Percentiles rank a stretch among this genome's conserved stretches.
phyloP scores from a whole-genome alignment of 2,329 filamentous ascomycete genomes.

The Elsinoe necatrix region DNA sequence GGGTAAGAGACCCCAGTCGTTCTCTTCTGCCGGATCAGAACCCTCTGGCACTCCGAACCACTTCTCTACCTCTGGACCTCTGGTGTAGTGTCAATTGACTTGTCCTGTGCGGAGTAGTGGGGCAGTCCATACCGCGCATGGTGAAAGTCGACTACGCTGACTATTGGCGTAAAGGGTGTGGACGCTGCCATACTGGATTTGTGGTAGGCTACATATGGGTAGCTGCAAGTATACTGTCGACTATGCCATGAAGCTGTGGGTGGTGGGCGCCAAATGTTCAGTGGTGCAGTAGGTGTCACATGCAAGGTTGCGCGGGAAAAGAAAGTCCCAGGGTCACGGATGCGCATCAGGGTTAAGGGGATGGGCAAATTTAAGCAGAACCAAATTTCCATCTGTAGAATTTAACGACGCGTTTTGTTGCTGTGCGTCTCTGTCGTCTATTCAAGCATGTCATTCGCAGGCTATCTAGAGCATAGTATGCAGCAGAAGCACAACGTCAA shows the following conservation, averaged over 20 bases:
- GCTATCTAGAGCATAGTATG: conserved; percentile 11
- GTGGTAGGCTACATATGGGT: neutral
- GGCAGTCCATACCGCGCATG: conserved; percentile 37
- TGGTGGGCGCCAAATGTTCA: neutral
- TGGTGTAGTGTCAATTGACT: conserved; percentile 26
- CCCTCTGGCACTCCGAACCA: conserved; percentile 76
- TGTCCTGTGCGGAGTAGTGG: neutral
- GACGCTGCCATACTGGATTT: conserved; percentile 14
- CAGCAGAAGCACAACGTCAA: conserved; percentile 1
- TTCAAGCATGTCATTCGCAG: conserved; percentile 13
- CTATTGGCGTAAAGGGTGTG: conserved; percentile 36
- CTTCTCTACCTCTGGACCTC: conserved; percentile 84
- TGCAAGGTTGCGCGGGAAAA: neutral
- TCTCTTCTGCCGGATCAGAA: conserved; percentile 67
- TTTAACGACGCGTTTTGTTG: neutral
- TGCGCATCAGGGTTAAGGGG: neutral
- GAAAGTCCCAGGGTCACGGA: conserved; percentile 1
- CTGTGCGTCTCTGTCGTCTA: conserved; percentile 10
- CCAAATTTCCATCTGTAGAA: neutral
- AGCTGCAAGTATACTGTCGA: neutral
- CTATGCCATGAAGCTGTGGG: neutral
- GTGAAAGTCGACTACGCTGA: conserved; percentile 47
- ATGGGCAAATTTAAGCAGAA: neutral
- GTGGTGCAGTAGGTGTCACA: conserved; percentile 4
- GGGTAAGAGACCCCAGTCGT: conserved; percentile 83